Percentiles rank a stretch among this genome's conserved stretches.
phyloP scores from a whole-genome alignment of 176 grass and related monocot species.

The Hordeum vulgare region MorexV3_pseudomolecules_assembly NC_058522.1:1699181-1699680 shows the following conservation, averaged over 20 bases:
- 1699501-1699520: too few relatives aligned
- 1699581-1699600: conserved; percentile 11
- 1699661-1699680: neutral
- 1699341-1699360: conserved; percentile 14
- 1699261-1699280: neutral
- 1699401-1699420: conserved; percentile 14
- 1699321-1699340: conserved; percentile 36
- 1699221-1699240: neutral
- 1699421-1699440: neutral
- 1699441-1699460: neutral
- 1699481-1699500: neutral
- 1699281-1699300: neutral
- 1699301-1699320: conserved; percentile 23
- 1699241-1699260: neutral
- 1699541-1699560: conserved; percentile 24
- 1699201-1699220: neutral
- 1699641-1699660: neutral
- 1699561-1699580: conserved; percentile 23
- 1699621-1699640: neutral
- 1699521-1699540: conserved; percentile 18
- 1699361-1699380: conserved; percentile 29
- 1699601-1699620: conserved; percentile 23
- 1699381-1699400: conserved; percentile 29
- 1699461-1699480: neutral
- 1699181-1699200: neutral